A percentile compares a stretch with the other conserved stretches of the same genome.
Conservation (phyloP, 768 basidiomycete species). For the Mycena albidolilacea region DNA sequence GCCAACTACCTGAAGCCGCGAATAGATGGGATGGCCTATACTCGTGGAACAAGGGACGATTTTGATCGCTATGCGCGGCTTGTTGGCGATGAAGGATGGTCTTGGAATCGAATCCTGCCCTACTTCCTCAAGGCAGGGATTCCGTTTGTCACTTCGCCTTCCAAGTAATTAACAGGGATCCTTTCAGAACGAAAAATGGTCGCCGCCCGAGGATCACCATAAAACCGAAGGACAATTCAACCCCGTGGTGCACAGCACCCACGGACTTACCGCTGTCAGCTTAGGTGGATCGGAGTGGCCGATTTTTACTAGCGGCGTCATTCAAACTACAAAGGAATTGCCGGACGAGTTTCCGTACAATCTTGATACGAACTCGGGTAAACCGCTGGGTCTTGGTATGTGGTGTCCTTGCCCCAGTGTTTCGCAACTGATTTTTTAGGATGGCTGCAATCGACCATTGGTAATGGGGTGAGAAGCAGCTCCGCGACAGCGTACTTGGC, state of each 20-base stretch:
- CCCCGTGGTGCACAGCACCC: constrained; percentile 8
- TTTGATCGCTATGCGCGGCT: background rate
- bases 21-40: constrained; percentile 13
- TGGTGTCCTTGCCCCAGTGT: too few species aligned
- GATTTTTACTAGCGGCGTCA: background rate
- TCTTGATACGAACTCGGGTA: background rate
- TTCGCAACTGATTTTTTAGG: background rate
- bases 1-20: background rate
- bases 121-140: constrained; percentile 10
- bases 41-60: background rate
- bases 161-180: background rate
- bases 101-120: constrained; percentile 6
- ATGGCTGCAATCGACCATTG: background rate
- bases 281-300: constrained; percentile 1
- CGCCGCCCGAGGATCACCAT: constrained; percentile 10
- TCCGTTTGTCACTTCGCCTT: background rate
- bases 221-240: background rate
- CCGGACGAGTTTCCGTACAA: background rate
- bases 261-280: constrained; percentile 6
- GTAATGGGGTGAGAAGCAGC: background rate
- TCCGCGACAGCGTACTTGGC: background rate
- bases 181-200: constrained; percentile 11
- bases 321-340: background rate
- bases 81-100: background rate
- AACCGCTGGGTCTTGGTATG: background rate